phyloP scores from a whole-genome alignment of 2,329 filamentous ascomycete genomes.

The Fusarium sp. region DNA sequence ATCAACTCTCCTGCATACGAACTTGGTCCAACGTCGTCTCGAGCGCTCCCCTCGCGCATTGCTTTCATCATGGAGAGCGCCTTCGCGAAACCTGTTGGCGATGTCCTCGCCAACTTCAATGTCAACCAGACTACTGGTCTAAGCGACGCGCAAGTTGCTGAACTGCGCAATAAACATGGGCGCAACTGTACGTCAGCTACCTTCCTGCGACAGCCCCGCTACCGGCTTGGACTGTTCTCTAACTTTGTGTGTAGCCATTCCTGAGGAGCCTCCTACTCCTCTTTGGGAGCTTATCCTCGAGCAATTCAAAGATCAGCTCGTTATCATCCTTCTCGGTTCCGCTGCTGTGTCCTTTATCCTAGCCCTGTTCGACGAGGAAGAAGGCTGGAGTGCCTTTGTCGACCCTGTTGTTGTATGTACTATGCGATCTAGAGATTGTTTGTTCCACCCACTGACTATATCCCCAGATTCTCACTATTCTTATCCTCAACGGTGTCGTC shows the following conservation, averaged over 20 bases:
- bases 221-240: slow-evolving; percentile 22
- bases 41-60: slow-evolving; percentile 44
- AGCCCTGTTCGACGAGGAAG: slow-evolving; percentile 91
- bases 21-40: slow-evolving; percentile 21
- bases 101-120: slow-evolving; percentile 72
- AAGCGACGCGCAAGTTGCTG: slow-evolving; percentile 70
- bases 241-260: slow-evolving; percentile 63
- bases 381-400: slow-evolving; percentile 97
- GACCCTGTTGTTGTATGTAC: slow-evolving; percentile 90
- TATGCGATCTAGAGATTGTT: slow-evolving; percentile 2
- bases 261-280: slow-evolving; percentile 94
- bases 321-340: slow-evolving; percentile 93
- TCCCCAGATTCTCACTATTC: slow-evolving; percentile 89
- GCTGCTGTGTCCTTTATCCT: slow-evolving; percentile 94
- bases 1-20: slow-evolving; percentile 22
- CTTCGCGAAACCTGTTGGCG: slow-evolving; percentile 69
- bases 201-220: slow-evolving; percentile 28
- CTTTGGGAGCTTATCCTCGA: slow-evolving; percentile 97
- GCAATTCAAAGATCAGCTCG: slow-evolving; percentile 99
- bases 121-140: slow-evolving; percentile 71
- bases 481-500: slow-evolving; percentile 96
- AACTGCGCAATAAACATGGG: slow-evolving; percentile 71
- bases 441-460: slow-evolving; percentile 22
- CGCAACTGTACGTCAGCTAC: slow-evolving; percentile 71
- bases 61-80: slow-evolving; percentile 71